A percentile compares a stretch with the other conserved stretches of the same genome.
Conservation (phyloP, 129 eudicot genomes). For the Centrapalus pauciflorus region DNA sequence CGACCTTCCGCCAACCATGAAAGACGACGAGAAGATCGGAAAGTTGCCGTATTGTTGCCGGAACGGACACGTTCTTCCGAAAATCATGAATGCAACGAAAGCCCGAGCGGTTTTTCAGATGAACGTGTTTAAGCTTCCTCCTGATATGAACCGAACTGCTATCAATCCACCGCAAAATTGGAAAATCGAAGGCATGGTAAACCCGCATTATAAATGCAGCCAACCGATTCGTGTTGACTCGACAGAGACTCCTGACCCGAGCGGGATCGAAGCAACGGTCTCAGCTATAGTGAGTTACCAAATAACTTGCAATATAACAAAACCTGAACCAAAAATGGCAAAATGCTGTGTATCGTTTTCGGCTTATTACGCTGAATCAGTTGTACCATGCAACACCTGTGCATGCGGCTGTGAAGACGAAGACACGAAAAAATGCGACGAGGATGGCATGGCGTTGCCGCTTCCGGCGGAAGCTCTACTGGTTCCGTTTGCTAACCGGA, state of each 20-base stretch:
- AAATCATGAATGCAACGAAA: slow-evolving; percentile 55
- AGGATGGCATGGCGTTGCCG: slow-evolving; percentile 47
- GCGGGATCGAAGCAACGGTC: slow-evolving; percentile 37
- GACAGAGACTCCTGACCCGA: slow-evolving; percentile 68
- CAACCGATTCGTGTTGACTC: slow-evolving; percentile 62
- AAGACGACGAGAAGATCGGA: slow-evolving; percentile 64
- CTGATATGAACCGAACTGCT: slow-evolving; percentile 74
- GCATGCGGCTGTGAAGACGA: slow-evolving; percentile 77
- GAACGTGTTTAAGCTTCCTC: slow-evolving; percentile 77
- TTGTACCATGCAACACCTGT: slow-evolving; percentile 77
- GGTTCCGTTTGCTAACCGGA: slow-evolving; percentile 65
- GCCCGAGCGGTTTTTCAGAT: slow-evolving; percentile 61
- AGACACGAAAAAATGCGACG: slow-evolving; percentile 33
- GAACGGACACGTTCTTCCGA: slow-evolving; percentile 61
- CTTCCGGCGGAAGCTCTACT: slow-evolving; percentile 72
- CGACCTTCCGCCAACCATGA: slow-evolving; percentile 59
- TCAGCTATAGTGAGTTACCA: slow-evolving; percentile 77
- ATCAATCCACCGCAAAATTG: slow-evolving; percentile 82
- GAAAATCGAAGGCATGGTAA: slow-evolving; percentile 57
- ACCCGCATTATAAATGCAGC: slow-evolving; percentile 69
- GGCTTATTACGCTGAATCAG: slow-evolving; percentile 64
- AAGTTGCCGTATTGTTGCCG: slow-evolving; percentile 75
- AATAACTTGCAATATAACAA: slow-evolving; percentile 70
- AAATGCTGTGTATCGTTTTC: slow-evolving; percentile 87
- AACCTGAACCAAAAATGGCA: slow-evolving; percentile 51